A percentile compares a stretch with the other conserved stretches of the same genome.
These are phyloP conservation scores for Entomortierella chlamydospora DNA, from an alignment of 192 early-diverging fungal genomes.

Conservation along the genomic window DNA sequence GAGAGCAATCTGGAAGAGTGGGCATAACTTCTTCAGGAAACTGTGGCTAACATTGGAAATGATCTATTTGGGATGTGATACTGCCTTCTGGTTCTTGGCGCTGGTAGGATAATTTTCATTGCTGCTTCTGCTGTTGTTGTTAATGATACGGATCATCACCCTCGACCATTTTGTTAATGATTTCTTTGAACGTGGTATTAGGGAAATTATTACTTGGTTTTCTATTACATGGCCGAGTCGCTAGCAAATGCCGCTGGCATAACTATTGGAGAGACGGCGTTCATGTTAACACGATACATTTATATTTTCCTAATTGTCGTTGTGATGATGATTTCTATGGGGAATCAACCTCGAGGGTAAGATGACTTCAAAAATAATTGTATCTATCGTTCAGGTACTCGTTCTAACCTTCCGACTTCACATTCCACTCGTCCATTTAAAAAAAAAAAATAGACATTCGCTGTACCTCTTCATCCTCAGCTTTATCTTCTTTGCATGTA, in stretches of 20 bases:
- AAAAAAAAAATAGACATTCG: slow-evolving; percentile 28
- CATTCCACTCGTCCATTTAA: no score
- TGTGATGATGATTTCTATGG: slow-evolving; percentile 54
- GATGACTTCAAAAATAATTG: no score
- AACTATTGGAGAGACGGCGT: slow-evolving; percentile 26
- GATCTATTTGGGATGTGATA: slow-evolving; percentile 51
- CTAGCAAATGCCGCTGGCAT: slow-evolving; percentile 19
- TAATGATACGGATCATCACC: no score
- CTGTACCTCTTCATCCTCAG: slow-evolving; percentile 41
- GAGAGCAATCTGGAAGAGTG: slow-evolving; percentile 42
- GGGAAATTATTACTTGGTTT: slow-evolving; percentile 52
- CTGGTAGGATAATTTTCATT: slow-evolving; percentile 16
- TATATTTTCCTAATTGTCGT: slow-evolving; percentile 50
- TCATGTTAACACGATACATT: slow-evolving; percentile 41
- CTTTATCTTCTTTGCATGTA: slow-evolving; percentile 51
- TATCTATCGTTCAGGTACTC: no score
- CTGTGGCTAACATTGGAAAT: slow-evolving; percentile 51
- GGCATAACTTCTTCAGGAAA: slow-evolving; percentile 37
- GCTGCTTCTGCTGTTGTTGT: neutral
- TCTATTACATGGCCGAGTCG: slow-evolving; percentile 47
- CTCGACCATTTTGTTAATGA: no score
- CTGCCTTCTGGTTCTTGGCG: slow-evolving; percentile 50
- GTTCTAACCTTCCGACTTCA: no score
- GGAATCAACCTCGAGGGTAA: slow-evolving; percentile 54
- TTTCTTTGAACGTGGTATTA: neutral